Conservation (phyloP, 2,329 filamentous ascomycete genomes). For the Domatiomyces globalis region DNA sequence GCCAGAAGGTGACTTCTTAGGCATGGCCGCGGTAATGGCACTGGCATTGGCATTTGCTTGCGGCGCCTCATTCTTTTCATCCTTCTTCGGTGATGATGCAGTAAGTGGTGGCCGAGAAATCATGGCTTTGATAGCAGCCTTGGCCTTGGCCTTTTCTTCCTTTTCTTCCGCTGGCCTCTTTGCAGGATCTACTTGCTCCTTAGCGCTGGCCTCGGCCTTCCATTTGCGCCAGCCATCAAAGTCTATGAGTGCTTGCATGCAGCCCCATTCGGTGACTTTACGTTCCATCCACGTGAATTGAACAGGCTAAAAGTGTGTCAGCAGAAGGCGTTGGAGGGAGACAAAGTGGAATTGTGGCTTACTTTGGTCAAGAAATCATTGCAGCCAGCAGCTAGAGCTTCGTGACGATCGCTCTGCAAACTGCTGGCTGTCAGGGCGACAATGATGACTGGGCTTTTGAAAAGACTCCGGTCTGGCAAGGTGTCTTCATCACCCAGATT, state of each 20-base stretch:
- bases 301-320: slow-evolving; percentile 48
- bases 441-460: slow-evolving; percentile 96
- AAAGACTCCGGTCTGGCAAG: slow-evolving; percentile 55
- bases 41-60: slow-evolving; percentile 10
- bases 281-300: slow-evolving; percentile 95
- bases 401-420: slow-evolving; percentile 86
- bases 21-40: slow-evolving; percentile 4
- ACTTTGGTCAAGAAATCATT: slow-evolving; percentile 98
- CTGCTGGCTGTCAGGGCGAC: slow-evolving; percentile 91
- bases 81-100: slow-evolving; percentile 5
- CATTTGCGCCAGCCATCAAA: slow-evolving; percentile 96
- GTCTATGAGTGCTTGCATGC: slow-evolving; percentile 98
- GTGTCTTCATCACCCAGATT: slow-evolving; percentile 37
- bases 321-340: slow-evolving; percentile 1
- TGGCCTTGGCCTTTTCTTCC: slow-evolving; percentile 18
- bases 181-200: slow-evolving; percentile 17
- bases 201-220: slow-evolving; percentile 57
- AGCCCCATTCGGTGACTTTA: slow-evolving; percentile 98
- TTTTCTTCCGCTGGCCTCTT: slow-evolving; percentile 16
- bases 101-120: slow-evolving; percentile 9
- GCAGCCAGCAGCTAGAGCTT: slow-evolving; percentile 85
- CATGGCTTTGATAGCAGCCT: slow-evolving; percentile 17
- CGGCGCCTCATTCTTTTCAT: slow-evolving; percentile 5
- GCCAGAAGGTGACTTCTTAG: slow-evolving; percentile 1
- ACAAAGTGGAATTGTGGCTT: slow-evolving; percentile 21